Evolutionary conservation across 1,284 basidiomycete genomes (phyloP).

Genomic region (Boletus semigastroideus): DNA sequence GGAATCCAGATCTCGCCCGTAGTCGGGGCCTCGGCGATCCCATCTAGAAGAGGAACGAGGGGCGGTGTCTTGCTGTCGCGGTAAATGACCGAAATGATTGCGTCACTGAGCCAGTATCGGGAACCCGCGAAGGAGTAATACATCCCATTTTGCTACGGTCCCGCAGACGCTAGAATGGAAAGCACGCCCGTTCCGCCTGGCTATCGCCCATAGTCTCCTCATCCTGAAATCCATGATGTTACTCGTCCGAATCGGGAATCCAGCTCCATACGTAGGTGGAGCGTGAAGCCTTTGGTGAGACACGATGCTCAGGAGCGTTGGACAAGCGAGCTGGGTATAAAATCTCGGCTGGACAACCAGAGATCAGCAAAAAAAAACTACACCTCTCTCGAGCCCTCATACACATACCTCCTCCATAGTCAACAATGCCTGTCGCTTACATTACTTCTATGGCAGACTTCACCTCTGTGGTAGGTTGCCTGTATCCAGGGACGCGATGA

Average conservation of each 20-base stretch:
- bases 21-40: slow-evolving; percentile 18
- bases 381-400: slow-evolving; percentile 13
- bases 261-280: slow-evolving; percentile 22
- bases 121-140: slow-evolving; percentile 13
- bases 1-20: slow-evolving; percentile 14
- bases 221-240: slow-evolving; percentile 17
- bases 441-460: slow-evolving; percentile 31
- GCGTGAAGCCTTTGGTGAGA: slow-evolving; percentile 14
- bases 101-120: slow-evolving; percentile 22
- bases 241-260: slow-evolving; percentile 25
- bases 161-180: slow-evolving; percentile 32
- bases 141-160: slow-evolving; percentile 24
- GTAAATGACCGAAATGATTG: slow-evolving; percentile 24
- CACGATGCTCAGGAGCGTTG: slow-evolving; percentile 19
- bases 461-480: slow-evolving; percentile 19
- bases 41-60: slow-evolving; percentile 14
- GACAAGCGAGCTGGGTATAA: slow-evolving; percentile 32
- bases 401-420: slow-evolving; percentile 14
- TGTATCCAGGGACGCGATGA: not conserved
- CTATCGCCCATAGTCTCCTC: slow-evolving; percentile 20
- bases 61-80: slow-evolving; percentile 8
- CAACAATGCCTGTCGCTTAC: slow-evolving; percentile 24
- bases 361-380: slow-evolving; percentile 20
- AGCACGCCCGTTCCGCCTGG: slow-evolving; percentile 34
- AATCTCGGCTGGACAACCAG: slow-evolving; percentile 9